Evolutionary conservation across 2,329 filamentous ascomycete species (phyloP).

Genomic region (Myriangium duriaei): DNA sequence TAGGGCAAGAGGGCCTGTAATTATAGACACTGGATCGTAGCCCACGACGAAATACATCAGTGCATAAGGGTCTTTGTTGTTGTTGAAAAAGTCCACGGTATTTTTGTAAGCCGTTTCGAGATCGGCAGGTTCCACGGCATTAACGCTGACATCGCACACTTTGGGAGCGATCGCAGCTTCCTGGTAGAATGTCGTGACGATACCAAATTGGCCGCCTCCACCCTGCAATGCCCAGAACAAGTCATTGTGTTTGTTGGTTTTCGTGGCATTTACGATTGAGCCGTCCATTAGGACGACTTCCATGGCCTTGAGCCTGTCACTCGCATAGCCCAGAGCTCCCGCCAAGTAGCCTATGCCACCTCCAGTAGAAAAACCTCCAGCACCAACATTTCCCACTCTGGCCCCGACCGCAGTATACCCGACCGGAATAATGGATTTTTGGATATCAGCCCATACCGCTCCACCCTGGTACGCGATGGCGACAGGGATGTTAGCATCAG

Average conservation of each 20-base stretch:
- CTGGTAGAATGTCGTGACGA: conserved; percentile 21
- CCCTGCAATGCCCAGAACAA: conserved; percentile 38
- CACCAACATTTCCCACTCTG: conserved; percentile 6
- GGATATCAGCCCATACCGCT: conserved; percentile 8
- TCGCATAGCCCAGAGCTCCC: conserved; percentile 10
- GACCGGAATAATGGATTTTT: not conserved
- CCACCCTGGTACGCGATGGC: conserved; percentile 10
- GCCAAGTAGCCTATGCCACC: conserved; percentile 11
- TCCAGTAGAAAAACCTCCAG: conserved; percentile 9
- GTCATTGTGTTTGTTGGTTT: conserved; percentile 28
- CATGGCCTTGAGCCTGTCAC: conserved; percentile 16
- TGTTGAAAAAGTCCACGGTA: conserved; percentile 8
- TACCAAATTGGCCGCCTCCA: conserved; percentile 37
- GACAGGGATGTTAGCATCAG: not conserved
- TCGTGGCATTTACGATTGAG: conserved; percentile 33
- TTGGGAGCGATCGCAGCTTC: conserved; percentile 7
- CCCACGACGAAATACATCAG: conserved; percentile 10
- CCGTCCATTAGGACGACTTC: conserved; percentile 38
- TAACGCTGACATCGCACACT: conserved; percentile 5
- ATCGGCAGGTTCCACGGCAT: conserved; percentile 7
- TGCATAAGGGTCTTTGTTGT: conserved; percentile 8
- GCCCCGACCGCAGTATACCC: conserved; percentile 9
- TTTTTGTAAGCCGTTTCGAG: conserved; percentile 5
- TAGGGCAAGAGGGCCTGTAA: not conserved
- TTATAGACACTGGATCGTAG: conserved; percentile 2